Conservation (phyloP, 2,329 filamentous ascomycete genomes). For the Zymoseptoria crescenta region DNA sequence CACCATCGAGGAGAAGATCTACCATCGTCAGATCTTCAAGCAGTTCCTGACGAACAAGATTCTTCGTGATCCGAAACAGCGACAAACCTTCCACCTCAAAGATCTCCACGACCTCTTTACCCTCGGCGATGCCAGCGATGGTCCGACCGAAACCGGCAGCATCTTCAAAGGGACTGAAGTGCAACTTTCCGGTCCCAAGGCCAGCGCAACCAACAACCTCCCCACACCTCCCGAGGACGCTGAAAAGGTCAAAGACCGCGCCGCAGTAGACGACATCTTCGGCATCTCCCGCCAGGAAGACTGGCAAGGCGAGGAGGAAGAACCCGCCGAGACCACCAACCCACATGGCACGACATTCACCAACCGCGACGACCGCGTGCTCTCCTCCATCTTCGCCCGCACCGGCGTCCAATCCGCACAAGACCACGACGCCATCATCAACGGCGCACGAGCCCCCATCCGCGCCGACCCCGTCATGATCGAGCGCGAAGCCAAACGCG, state of each 20-base stretch:
- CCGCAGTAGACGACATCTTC: slow-evolving; percentile 26
- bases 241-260: slow-evolving; percentile 10
- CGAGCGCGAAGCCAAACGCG: slow-evolving; percentile 69
- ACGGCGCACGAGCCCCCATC: slow-evolving; percentile 57
- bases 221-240: slow-evolving; percentile 23
- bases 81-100: slow-evolving; percentile 79
- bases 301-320: slow-evolving; percentile 29
- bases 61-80: slow-evolving; percentile 84
- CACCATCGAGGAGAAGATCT: slow-evolving; percentile 98
- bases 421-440: slow-evolving; percentile 87
- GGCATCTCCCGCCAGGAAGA: slow-evolving; percentile 40
- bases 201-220: slow-evolving; percentile 23
- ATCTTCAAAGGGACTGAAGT: slow-evolving; percentile 86
- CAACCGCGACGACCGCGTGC: slow-evolving; percentile 62
- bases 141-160: slow-evolving; percentile 72
- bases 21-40: slow-evolving; percentile 97
- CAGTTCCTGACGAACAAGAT: slow-evolving; percentile 97
- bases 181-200: slow-evolving; percentile 42
- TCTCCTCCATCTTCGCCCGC: slow-evolving; percentile 81
- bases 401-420: slow-evolving; percentile 84
- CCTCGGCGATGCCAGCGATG: slow-evolving; percentile 57
- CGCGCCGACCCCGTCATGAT: slow-evolving; percentile 71
- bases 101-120: slow-evolving; percentile 91
- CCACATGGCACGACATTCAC: slow-evolving; percentile 13
- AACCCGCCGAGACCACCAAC: slow-evolving; percentile 11